A percentile compares a stretch with the other conserved stretches of the same genome.
These are phyloP conservation scores for Metarhizium anisopliae DNA, from an alignment of 2,329 filamentous ascomycete species.

Conservation along the genomic window DNA sequence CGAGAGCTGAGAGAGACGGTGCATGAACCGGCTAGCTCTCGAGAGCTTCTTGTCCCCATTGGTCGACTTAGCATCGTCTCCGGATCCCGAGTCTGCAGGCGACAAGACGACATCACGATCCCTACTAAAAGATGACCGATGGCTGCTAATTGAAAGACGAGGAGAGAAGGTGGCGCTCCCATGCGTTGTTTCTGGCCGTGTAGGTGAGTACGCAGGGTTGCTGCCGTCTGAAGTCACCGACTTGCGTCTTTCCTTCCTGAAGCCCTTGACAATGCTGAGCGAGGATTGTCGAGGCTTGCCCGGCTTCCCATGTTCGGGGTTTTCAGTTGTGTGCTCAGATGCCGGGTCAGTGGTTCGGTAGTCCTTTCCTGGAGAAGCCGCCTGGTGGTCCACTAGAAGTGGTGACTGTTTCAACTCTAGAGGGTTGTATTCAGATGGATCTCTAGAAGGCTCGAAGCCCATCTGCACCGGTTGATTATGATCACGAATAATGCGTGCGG, in stretches of 20 bases:
- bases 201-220: conserved; percentile 32
- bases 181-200: conserved; percentile 38
- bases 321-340: conserved; percentile 27
- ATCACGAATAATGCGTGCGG: conserved; percentile 71
- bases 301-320: conserved; percentile 25
- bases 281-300: conserved; percentile 45
- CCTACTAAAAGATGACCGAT: conserved; percentile 41
- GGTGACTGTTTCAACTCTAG: conserved; percentile 51
- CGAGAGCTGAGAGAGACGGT: conserved; percentile 47
- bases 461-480: conserved; percentile 33
- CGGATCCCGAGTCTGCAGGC: conserved; percentile 36
- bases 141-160: conserved; percentile 58
- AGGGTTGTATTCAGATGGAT: conserved; percentile 34
- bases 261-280: conserved; percentile 48
- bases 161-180: conserved; percentile 36
- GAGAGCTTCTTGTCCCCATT: conserved; percentile 37
- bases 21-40: conserved; percentile 49
- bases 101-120: conserved; percentile 29
- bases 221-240: conserved; percentile 34
- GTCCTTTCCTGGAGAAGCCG: conserved; percentile 17
- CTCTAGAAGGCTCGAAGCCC: conserved; percentile 30
- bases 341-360: conserved; percentile 24
- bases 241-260: conserved; percentile 50
- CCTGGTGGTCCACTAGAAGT: conserved; percentile 47
- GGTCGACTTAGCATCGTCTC: conserved; percentile 35